phyloP scores from a whole-genome alignment of 2,329 filamentous ascomycete species.

The Aspergillus jensenii region DNA sequence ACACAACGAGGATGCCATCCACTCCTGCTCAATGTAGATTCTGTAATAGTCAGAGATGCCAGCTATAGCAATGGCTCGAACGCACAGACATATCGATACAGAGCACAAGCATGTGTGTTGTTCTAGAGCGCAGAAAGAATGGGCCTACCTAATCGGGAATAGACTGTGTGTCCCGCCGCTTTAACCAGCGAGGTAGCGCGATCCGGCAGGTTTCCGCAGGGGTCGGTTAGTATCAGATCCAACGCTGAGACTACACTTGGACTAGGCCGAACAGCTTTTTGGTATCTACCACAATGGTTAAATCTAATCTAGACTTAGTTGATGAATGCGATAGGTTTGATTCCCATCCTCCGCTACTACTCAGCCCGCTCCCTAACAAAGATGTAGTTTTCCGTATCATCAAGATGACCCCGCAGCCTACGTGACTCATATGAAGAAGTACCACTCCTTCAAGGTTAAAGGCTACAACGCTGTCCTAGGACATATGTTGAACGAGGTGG shows the following conservation, averaged over 20 bases:
- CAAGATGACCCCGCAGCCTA: conserved; percentile 60
- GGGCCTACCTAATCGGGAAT: background rate
- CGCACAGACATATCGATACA: too few relatives aligned
- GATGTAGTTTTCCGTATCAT: conserved; percentile 72
- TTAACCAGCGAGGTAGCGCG: too few relatives aligned
- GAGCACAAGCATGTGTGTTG: too few relatives aligned
- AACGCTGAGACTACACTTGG: background rate
- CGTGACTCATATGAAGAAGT: conserved; percentile 53
- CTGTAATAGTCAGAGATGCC: too few relatives aligned
- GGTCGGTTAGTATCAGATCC: too few relatives aligned
- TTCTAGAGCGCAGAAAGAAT: background rate
- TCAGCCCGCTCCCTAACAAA: conserved; percentile 11
- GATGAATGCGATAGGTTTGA: conserved; percentile 56
- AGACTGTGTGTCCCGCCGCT: background rate
- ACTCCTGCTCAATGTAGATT: too few relatives aligned
- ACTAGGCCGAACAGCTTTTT: background rate
- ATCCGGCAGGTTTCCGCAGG: too few relatives aligned
- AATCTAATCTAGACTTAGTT: conserved; percentile 56
- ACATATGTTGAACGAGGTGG: conserved; percentile 54
- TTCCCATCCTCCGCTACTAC: background rate
- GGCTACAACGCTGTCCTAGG: conserved; percentile 64
- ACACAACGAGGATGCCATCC: too few relatives aligned
- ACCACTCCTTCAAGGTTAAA: conserved; percentile 67
- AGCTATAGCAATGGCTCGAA: too few relatives aligned
- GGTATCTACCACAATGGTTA: conserved; percentile 26